Evolutionary conservation across 495 filamentous ascomycete species (phyloP), one percentile per base, ranked within the genome.

Genomic region (Aspergillus cristatus): DNA sequence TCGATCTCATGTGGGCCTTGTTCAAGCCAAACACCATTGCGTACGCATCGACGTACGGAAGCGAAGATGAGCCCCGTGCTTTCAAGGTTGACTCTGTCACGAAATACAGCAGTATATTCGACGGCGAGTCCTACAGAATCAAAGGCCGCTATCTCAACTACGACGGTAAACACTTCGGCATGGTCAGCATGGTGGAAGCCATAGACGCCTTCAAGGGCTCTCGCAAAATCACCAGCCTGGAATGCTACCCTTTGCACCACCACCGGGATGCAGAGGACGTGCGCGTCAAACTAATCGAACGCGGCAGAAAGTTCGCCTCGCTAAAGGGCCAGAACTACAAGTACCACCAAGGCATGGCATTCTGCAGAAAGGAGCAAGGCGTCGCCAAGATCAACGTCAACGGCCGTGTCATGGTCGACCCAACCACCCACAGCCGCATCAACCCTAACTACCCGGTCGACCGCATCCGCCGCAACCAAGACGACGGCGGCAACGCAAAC

Each of bases 1-100:
- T 88, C 42, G 87, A 94, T 40, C 72, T 94, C 7, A 57, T 93
- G 3, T 94, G 89, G 89, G 86, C 89, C 2, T 61, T 96, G 6
- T 89, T 86, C 68, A 93, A 94, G 49, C 88, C 89, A 5, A 90
- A 93, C 49, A 85, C 86, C 11, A 75, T 94, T 26, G 82, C 81
- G 1, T 90, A 82, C 48, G 83, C 84, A 0, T 76, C 76, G 2
- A 91, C 86, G 1, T 91, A 94, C 46, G 84, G 83, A 2, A 79
- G 73, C 31, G 57, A 69, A 13, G 86, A 93, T 34, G 84, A 94
- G 51, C 87, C 88, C 1, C 79, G 86, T 22, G 83, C 84, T n/a
- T 89, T 94, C 71, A 90, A 85, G 52, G 78, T 94, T 18, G 86
- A 91, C 40, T 81, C 84, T 38, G 81, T 82, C 1, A 76, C 78